phyloP scores from a whole-genome alignment of 345 rosid species.

The Durio zibethinus region DNA sequence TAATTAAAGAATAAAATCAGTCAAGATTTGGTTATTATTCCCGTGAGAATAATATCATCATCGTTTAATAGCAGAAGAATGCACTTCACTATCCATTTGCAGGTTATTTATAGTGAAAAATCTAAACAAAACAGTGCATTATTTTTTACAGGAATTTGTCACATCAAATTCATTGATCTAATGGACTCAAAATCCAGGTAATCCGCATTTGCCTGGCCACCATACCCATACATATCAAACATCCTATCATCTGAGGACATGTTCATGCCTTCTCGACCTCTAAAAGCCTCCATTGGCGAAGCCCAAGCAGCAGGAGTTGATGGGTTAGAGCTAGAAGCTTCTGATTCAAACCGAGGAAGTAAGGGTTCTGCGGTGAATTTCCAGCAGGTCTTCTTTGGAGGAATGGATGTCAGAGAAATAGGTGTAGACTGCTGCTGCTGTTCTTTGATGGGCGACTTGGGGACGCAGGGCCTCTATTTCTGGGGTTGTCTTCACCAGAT shows the following conservation, averaged over 20 bases:
- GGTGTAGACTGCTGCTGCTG: constrained; percentile 74
- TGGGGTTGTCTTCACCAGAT: constrained; percentile 77
- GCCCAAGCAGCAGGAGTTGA: constrained; percentile 61
- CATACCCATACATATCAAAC: constrained; percentile 49
- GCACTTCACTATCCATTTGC: no score
- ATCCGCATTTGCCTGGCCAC: constrained; percentile 43
- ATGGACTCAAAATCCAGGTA: constrained; percentile 48
- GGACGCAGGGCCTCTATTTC: constrained; percentile 91
- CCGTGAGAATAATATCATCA: no score
- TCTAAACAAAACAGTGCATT: background rate
- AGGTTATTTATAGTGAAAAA: no score
- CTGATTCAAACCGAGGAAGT: constrained; percentile 46
- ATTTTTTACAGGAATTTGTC: background rate
- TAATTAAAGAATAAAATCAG: no score
- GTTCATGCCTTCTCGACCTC: constrained; percentile 52
- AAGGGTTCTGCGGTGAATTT: constrained; percentile 71
- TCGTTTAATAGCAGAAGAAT: no score
- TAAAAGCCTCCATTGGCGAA: constrained; percentile 57
- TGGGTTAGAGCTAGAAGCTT: constrained; percentile 54
- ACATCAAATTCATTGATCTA: constrained; percentile 47
- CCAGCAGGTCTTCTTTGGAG: constrained; percentile 62
- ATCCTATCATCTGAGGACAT: constrained; percentile 43
- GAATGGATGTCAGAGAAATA: constrained; percentile 62
- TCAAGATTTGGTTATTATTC: no score
- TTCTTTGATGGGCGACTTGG: constrained; percentile 95